Base-by-base conservation (phyloP, 768 basidiomycete species). In the Boletus tylopilopsis region DNA sequence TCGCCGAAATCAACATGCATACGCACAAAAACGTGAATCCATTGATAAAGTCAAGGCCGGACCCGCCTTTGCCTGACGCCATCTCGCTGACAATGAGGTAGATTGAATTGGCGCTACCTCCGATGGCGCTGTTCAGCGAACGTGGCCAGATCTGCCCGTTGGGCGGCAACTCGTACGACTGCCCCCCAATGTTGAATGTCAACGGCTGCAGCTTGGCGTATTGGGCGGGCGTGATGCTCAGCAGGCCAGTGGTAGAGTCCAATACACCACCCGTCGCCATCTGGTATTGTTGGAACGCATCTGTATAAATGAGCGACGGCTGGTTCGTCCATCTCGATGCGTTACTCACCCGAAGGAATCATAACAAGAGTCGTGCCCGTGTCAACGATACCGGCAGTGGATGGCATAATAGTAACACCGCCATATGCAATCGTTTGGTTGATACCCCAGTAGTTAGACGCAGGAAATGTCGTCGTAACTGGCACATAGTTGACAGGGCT, bases 131-230 rank as follows among this genome's bases (percentile, higher is more conserved):
- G 55, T 70, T 71, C 25, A 70, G 56, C 16, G 62, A 63, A 34
- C 62, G 64, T 3, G 69, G 71, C 66, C 69, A 71, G 46, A 68
- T 69, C 42, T 71, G 69, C 61, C 58, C 66, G 15, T 67, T 59
- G 3, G 63, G 50, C 3, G 35, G 43, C 0, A 68, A 48, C 4
- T n/a, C 29, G 34, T 60, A 60, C 1, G 42, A 11, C 27, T 33
- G 32, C 33, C n/a, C n/a, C n/a, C n/a, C n/a, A n/a, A n/a, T 33
- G 33, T 33, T 12, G 12, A 29, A 29, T 29, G 27, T 27, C 27
- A n/a, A n/a, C 8, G 7, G 27, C 27, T 39, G 19, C 11, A 47
- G 16, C 9, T 32, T 16, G 25, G 10, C 15, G 13, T 47, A 47
- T 32, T 47, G 45, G 10, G 7, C 18, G 9, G 37, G 6, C 6